Base-by-base conservation (phyloP, 2,329 filamentous ascomycete genomes). In the Trichoderma arundinaceum region DNA sequence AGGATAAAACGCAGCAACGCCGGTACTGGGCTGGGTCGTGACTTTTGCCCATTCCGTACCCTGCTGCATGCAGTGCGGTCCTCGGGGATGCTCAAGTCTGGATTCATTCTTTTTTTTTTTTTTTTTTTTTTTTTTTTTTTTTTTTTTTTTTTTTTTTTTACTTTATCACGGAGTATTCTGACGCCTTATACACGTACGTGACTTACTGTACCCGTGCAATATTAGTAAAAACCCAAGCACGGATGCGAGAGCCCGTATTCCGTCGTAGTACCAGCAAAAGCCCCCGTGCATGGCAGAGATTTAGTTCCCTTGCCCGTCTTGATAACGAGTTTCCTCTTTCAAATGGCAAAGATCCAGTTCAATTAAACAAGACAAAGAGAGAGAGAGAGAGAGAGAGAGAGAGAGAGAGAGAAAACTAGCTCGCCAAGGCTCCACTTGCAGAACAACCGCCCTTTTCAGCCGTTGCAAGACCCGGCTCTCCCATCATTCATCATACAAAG, bases 281-380 rank as follows among this genome's bases (percentile, higher is more conserved):
- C 46, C 7, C 54, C n/a, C 54, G 41, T 58, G 41, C 28, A 22
- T 35, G 41, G 28, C n/a, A 46, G 17, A 58, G 13, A 35, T 46
- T 58, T 44, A 10, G 7, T 46, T 58, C 15, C 54, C 54, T 58
- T 46, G 54, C 41, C 28, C n/a, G 28, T 32, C 46, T 28, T 28
- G n/a, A 43, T 58, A 44, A 46, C 54, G 54, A 58, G 54, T 44
- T 46, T 46, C 54, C 54, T 58, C 54, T 58, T 58, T 58, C n/a
- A 58, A 58, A 10, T 58, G 46, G 35, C 33, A 28, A 28, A 28
- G 22, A 28, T 28, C 22, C 22, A 28, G 22, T 28, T 28, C 22
- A 28, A 28, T 28, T 28, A 28, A 28, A 28, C 22, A 28, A 28
- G 22, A 28, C 2, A 28, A 28, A 28, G 22, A 28, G 22, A 28